These are phyloP conservation scores for Dendryphion nanum DNA, from an alignment of 2,329 filamentous ascomycete species.

Conservation along the genomic window DNA sequence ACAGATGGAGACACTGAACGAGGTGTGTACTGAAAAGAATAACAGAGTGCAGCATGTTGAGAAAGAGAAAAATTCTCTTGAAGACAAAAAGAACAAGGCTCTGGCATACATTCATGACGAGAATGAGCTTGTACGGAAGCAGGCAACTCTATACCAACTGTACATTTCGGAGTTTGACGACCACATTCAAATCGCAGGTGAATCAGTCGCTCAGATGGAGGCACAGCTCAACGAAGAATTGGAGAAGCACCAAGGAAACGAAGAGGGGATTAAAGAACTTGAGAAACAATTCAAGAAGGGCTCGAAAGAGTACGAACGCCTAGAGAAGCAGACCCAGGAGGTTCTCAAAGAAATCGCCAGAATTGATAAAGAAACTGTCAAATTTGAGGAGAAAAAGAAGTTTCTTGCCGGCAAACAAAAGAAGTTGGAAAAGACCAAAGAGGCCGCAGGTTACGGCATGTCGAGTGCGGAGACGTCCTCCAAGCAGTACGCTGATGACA, in stretches of 20 bases:
- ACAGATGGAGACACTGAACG: slow-evolving; percentile 89
- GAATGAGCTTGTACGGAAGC: slow-evolving; percentile 86
- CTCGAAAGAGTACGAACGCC: slow-evolving; percentile 76
- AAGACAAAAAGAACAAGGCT: slow-evolving; percentile 96
- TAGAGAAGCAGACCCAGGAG: slow-evolving; percentile 78
- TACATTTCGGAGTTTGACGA: slow-evolving; percentile 86
- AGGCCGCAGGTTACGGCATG: slow-evolving; percentile 70
- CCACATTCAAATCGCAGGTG: slow-evolving; percentile 83
- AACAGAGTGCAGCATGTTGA: slow-evolving; percentile 95
- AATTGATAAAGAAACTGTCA: slow-evolving; percentile 94
- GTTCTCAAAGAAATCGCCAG: slow-evolving; percentile 85
- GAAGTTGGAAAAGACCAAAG: slow-evolving; percentile 87
- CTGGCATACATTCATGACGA: slow-evolving; percentile 86
- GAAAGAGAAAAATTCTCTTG: slow-evolving; percentile 88
- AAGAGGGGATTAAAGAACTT: slow-evolving; percentile 85
- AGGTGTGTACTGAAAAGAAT: slow-evolving; percentile 93
- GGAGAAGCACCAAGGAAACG: slow-evolving; percentile 85
- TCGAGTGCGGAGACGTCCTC: slow-evolving; percentile 75
- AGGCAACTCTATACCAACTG: slow-evolving; percentile 89
- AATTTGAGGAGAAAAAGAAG: slow-evolving; percentile 97
- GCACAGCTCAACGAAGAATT: slow-evolving; percentile 81
- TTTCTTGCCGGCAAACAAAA: slow-evolving; percentile 88
- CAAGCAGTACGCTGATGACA: slow-evolving; percentile 73
- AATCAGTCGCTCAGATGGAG: slow-evolving; percentile 89
- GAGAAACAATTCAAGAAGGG: slow-evolving; percentile 81